Evolutionary conservation across 352 stramenopile genomes (phyloP), one percentile per base, ranked within the genome.

Genomic region (Pythium insidiosum): DNA sequence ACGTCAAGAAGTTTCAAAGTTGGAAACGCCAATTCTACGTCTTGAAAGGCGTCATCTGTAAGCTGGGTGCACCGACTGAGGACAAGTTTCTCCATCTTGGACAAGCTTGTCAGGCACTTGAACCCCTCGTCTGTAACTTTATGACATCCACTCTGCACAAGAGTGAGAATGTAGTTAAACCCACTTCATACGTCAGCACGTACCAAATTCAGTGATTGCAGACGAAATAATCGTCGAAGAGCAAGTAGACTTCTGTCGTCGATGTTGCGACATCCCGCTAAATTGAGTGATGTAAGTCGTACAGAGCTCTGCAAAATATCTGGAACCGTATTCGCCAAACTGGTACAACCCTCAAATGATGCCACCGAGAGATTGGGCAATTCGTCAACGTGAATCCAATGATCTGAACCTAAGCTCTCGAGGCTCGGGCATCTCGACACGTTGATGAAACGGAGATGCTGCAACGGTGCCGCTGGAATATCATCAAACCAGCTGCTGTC

Each of bases 401-500:
- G 49, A 22, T 70, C 59, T 4, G 63, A 73, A 0, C 75, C 78
- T 6, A 87, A 46, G 28, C 70, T 58, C 16, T 67, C 46, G 15
- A 90, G 53, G 39, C 82, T 61, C 3, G 55, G 49, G 35, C 78
- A 91, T 0, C 70, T 66, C 0, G 66, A 66, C 1, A 88, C 30
- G 37, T 91, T 49, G 30, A 91, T 65, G 19, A 58, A 72, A 43
- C 69, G 68, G 18, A 91, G 40, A 13, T 80, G 64, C 38, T 73
- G 61, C 18, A 80, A 34, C 4, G 64, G 65, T 13, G 46, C 51
- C 6, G 54, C 43, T 2, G 68, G 58, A 5, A 87, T 50, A 6
- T 60, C 58, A 36, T 84, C 58, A 26, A 91, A 88, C 78, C 78
- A 91, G 38, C 70, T 63, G 35, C 75, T 67, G 12, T 79, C 48